A percentile compares a stretch with the other conserved stretches of the same genome.
Conservation (phyloP, 2,329 filamentous ascomycete species). For the Reticulascus tulasneorum region DNA sequence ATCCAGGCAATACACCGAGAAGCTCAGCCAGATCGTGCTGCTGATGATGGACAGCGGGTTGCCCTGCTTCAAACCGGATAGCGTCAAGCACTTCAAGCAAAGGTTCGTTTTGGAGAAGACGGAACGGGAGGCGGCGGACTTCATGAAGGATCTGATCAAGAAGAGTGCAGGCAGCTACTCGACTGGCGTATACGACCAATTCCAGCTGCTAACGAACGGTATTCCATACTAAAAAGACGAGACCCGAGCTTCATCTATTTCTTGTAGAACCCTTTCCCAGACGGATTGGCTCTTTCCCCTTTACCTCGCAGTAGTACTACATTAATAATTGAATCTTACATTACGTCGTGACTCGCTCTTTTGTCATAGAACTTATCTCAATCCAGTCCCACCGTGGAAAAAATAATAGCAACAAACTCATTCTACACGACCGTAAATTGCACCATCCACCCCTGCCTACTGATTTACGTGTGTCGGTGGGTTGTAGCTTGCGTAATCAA, state of each 20-base stretch:
- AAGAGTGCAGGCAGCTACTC: slow-evolving; percentile 89
- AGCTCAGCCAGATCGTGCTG: slow-evolving; percentile 83
- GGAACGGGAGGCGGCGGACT: slow-evolving; percentile 90
- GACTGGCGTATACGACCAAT: slow-evolving; percentile 95
- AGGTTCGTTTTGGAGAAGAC: slow-evolving; percentile 88
- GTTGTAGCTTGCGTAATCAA: slow-evolving; percentile 61
- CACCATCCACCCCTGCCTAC: too few relatives aligned
- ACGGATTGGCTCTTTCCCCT: too few relatives aligned
- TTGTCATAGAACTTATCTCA: too few relatives aligned
- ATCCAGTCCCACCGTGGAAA: too few relatives aligned
- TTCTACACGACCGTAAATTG: too few relatives aligned
- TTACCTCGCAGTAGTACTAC: too few relatives aligned
- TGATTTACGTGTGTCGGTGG: slow-evolving; percentile 56
- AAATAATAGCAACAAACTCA: too few relatives aligned
- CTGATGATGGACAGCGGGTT: slow-evolving; percentile 95
- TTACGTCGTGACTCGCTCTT: too few relatives aligned
- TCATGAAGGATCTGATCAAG: slow-evolving; percentile 83
- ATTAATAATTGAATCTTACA: too few relatives aligned
- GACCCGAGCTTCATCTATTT: too few relatives aligned
- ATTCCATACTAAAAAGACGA: slow-evolving; percentile 77
- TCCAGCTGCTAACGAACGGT: slow-evolving; percentile 93
- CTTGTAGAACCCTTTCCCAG: too few relatives aligned
- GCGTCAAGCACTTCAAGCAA: slow-evolving; percentile 86
- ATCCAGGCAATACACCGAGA: slow-evolving; percentile 78
- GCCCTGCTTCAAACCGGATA: slow-evolving; percentile 97